A percentile compares a stretch with the other conserved stretches of the same genome.
phyloP scores from a whole-genome alignment of 2,329 filamentous ascomycete species.

The Dactylonectria macrodidyma region DNA sequence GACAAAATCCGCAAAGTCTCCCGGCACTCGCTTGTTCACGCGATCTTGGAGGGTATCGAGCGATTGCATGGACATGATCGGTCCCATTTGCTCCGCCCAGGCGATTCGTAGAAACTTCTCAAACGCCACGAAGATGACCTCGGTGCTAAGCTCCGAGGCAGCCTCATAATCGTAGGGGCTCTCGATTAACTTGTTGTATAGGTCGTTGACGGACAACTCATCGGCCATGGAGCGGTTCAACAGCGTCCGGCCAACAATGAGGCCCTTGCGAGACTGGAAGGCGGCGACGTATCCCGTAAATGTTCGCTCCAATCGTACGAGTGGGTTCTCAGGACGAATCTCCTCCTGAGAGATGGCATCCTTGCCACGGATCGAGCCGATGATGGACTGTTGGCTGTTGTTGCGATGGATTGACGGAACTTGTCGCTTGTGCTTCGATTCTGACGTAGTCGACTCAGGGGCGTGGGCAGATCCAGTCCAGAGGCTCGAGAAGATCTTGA shows the following conservation, averaged over 20 bases:
- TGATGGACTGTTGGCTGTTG: conserved; percentile 68
- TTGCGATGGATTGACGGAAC: conserved; percentile 58
- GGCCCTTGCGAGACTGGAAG: conserved; percentile 87
- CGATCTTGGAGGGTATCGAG: conserved; percentile 82
- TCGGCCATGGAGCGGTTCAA: conserved; percentile 80
- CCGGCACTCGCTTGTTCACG: conserved; percentile 76
- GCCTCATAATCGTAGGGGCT: conserved; percentile 84
- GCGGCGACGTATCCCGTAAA: conserved; percentile 87
- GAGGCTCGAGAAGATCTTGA: conserved; percentile 90
- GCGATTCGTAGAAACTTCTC: conserved; percentile 92
- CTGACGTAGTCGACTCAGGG: conserved; percentile 44
- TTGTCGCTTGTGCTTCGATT: conserved; percentile 59
- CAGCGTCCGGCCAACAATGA: conserved; percentile 84
- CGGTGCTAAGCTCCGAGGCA: conserved; percentile 81
- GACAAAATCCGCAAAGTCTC: conserved; percentile 81
- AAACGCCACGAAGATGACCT: conserved; percentile 91
- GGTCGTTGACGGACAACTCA: conserved; percentile 86
- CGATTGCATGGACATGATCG: conserved; percentile 80
- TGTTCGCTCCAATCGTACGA: conserved; percentile 85
- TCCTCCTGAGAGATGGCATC: conserved; percentile 60
- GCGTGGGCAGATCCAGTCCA: conserved; percentile 72
- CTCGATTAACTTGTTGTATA: conserved; percentile 91
- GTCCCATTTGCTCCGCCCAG: conserved; percentile 91
- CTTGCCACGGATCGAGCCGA: conserved; percentile 68
- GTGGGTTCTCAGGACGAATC: conserved; percentile 72